phyloP scores from a whole-genome alignment of 2,329 filamentous ascomycete species.

The Penicillium sp. region DNA sequence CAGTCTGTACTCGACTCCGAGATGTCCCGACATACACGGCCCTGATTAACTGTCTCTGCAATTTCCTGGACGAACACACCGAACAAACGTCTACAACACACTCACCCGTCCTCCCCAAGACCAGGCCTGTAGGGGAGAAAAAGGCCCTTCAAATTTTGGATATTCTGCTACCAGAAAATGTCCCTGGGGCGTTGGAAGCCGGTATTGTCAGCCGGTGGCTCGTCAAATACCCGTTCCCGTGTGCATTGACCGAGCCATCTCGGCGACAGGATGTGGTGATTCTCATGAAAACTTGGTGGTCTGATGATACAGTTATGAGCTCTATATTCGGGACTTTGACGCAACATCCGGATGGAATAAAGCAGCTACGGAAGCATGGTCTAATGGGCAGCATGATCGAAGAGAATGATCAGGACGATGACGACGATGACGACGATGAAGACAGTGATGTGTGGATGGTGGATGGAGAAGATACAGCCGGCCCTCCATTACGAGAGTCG shows the following conservation, averaged over 20 bases:
- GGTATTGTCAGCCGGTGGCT: conserved; percentile 72
- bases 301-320: conserved; percentile 45
- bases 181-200: conserved; percentile 58
- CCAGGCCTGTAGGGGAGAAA: conserved; percentile 43
- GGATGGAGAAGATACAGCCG: conserved; percentile 53
- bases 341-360: conserved; percentile 38
- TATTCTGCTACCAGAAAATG: conserved; percentile 58
- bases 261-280: conserved; percentile 41
- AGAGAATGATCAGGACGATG: conserved; percentile 53
- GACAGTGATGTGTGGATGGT: conserved; percentile 53
- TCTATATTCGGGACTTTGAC: conserved; percentile 42
- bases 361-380: conserved; percentile 43
- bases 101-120: conserved; percentile 40
- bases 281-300: conserved; percentile 43
- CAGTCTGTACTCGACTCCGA: conserved; percentile 33
- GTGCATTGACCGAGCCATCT: conserved; percentile 52
- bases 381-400: conserved; percentile 44
- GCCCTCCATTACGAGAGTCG: conserved; percentile 34
- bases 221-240: conserved; percentile 67
- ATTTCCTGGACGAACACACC: conserved; percentile 40
- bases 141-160: conserved; percentile 57
- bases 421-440: conserved; percentile 44
- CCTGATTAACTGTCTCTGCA: conserved; percentile 43
- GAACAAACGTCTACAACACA: conserved; percentile 34
- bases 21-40: conserved; percentile 39